A percentile compares a stretch with the other conserved stretches of the same genome.
These are phyloP conservation scores for Cyclostephanos invisitatus DNA, from an alignment of 108 stramenopile species.

Conservation along the genomic window DNA sequence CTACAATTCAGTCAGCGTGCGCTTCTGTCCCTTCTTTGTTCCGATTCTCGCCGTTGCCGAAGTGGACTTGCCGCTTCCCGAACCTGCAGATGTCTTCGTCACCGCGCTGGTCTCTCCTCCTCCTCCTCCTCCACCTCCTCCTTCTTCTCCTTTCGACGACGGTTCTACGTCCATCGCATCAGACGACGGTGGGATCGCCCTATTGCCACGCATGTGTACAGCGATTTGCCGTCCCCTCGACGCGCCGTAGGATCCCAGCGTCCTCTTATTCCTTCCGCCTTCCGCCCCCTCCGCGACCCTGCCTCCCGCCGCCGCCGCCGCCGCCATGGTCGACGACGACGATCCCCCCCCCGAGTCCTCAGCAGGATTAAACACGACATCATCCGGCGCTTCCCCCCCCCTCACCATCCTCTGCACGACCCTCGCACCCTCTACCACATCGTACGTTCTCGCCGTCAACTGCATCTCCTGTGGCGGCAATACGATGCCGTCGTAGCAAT, in stretches of 20 bases:
- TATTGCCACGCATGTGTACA: not conserved
- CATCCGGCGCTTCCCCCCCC: slow-evolving; percentile 27
- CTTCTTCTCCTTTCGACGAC: not conserved
- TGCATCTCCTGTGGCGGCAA: slow-evolving; percentile 68
- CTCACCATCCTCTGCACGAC: slow-evolving; percentile 57
- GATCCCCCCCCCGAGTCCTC: not conserved
- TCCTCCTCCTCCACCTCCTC: too few relatives aligned
- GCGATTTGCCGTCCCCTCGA: not conserved
- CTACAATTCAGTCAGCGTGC: too few relatives aligned
- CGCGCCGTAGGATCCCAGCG: not conserved
- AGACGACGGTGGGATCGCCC: not conserved
- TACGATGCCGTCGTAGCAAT: slow-evolving; percentile 75
- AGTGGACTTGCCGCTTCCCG: too few relatives aligned
- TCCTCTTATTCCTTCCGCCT: not conserved
- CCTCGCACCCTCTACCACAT: slow-evolving; percentile 77
- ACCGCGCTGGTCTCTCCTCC: too few relatives aligned
- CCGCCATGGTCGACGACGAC: not conserved
- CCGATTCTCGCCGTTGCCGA: too few relatives aligned
- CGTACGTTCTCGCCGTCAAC: slow-evolving; percentile 78
- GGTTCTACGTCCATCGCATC: not conserved
- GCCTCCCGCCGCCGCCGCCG: not conserved
- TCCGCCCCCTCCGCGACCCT: not conserved
- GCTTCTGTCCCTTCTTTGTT: too few relatives aligned
- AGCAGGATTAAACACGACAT: not conserved
- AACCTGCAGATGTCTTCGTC: too few relatives aligned